phyloP scores from a whole-genome alignment of 352 stramenopile genomes.

The Aphanomyces euteiches region DNA sequence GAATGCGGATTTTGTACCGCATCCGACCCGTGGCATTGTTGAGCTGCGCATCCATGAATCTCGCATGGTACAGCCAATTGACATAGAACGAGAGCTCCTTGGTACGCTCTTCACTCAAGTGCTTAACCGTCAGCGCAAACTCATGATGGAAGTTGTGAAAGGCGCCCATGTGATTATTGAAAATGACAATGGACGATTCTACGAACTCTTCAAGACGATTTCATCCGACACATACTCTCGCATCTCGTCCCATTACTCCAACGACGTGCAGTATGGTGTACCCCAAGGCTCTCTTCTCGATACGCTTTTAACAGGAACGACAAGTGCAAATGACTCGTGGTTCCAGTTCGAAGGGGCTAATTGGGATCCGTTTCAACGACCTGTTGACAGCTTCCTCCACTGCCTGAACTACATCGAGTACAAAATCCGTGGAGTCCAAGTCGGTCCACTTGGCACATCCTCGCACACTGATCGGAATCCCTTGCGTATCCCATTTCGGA shows the following conservation, averaged over 20 bases:
- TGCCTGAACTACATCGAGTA: conserved; percentile 37
- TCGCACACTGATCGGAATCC: conserved; percentile 31
- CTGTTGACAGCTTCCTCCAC: conserved; percentile 34
- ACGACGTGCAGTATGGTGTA: conserved; percentile 29
- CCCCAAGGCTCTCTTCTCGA: conserved; percentile 30
- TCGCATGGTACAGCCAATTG: conserved; percentile 8
- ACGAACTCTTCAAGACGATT: conserved; percentile 32
- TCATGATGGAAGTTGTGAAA: conserved; percentile 33
- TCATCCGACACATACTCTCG: conserved; percentile 30
- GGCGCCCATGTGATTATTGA: conserved; percentile 36
- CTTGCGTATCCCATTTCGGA: conserved; percentile 22
- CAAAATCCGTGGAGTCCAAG: conserved; percentile 33
- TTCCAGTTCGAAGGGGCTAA: conserved; percentile 37
- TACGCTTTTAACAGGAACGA: conserved; percentile 33
- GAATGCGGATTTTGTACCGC: conserved; percentile 20
- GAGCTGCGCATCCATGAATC: conserved; percentile 14
- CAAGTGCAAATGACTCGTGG: conserved; percentile 30
- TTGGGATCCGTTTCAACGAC: conserved; percentile 30
- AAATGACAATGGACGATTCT: conserved; percentile 31
- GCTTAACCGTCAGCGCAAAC: conserved; percentile 3
- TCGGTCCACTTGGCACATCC: conserved; percentile 33
- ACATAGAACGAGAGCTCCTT: conserved; percentile 19
- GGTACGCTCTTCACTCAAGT: conserved; percentile 29
- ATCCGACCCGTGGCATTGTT: conserved; percentile 7
- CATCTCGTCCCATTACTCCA: conserved; percentile 33